phyloP scores from a whole-genome alignment of 78 protist species.

The Anaeramoeba flamelloides region DNA sequence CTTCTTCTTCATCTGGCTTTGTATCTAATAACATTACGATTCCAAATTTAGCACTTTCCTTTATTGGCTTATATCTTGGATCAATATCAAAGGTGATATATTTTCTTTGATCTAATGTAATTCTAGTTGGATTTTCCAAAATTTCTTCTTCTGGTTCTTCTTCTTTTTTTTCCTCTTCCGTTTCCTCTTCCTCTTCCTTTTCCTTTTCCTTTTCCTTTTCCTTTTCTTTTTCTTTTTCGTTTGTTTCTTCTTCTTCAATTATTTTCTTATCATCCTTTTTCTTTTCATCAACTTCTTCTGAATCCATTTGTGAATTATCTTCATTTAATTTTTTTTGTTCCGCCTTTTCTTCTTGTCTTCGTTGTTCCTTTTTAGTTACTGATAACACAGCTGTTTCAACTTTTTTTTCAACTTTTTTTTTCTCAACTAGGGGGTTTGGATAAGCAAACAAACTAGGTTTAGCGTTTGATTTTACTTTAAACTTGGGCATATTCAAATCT shows the following conservation, averaged over 20 bases:
- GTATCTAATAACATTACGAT: not conserved
- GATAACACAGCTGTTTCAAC: slow-evolving; percentile 42
- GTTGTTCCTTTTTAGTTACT: slow-evolving; percentile 17
- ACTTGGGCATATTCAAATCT: slow-evolving; percentile 25
- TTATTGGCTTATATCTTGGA: not conserved
- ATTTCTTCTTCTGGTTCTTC: not conserved
- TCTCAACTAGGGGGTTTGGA: slow-evolving; percentile 63
- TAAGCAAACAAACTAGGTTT: slow-evolving; percentile 65
- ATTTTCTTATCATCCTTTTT: too few species aligned
- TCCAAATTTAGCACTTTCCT: slow-evolving; percentile 7
- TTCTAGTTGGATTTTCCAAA: not conserved
- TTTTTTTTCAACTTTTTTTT: slow-evolving; percentile 27
- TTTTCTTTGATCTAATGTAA: not conserved
- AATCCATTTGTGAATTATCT: too few species aligned
- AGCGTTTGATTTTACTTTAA: slow-evolving; percentile 26
- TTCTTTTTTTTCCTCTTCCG: too few species aligned
- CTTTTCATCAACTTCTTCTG: too few species aligned
- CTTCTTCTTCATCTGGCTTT: not conserved
- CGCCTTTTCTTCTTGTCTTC: slow-evolving; percentile 11
- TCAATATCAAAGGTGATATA: not conserved
- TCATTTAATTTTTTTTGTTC: too few species aligned
- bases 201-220: slow-evolving; percentile 11
- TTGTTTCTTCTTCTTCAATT: too few species aligned
- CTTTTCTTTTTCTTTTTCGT: slow-evolving; percentile 28
- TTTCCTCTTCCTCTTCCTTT: slow-evolving; percentile 15